Conservation (phyloP, 2,329 filamentous ascomycete genomes). For the Epicoccum sorghinum region DNA sequence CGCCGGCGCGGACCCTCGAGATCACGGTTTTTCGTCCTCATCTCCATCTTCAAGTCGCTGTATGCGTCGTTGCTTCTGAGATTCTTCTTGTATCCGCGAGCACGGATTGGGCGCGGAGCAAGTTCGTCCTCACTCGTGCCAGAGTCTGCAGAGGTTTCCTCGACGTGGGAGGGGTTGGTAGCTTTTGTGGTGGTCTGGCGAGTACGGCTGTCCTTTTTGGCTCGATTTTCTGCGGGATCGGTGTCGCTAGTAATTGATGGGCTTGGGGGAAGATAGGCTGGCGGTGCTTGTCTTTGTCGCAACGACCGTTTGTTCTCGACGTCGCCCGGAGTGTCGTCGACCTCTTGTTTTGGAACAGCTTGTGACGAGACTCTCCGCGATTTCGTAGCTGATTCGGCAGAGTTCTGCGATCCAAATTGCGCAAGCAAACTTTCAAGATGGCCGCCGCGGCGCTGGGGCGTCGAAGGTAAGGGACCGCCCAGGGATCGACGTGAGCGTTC, state of each 20-base stretch:
- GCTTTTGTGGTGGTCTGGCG: not conserved
- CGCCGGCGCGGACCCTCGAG: conserved; percentile 29
- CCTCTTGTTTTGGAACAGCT: conserved; percentile 4
- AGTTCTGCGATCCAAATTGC: conserved; percentile 38
- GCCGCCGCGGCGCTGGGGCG: conserved; percentile 33
- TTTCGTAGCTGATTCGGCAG: conserved; percentile 41
- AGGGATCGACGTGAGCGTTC: conserved; percentile 21
- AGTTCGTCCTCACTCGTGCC: conserved; percentile 36
- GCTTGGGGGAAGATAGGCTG: conserved; percentile 11
- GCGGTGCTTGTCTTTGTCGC: conserved; percentile 4
- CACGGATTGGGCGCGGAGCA: conserved; percentile 17
- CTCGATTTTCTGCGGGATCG: not conserved
- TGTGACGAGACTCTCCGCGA: conserved; percentile 26
- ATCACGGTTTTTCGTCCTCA: conserved; percentile 22
- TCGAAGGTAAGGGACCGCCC: conserved; percentile 29
- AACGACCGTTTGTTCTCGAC: conserved; percentile 18
- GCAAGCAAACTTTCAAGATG: conserved; percentile 33
- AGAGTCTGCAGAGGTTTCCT: not conserved
- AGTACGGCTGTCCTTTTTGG: not conserved
- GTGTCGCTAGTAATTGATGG: conserved; percentile 2
- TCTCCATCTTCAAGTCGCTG: conserved; percentile 44
- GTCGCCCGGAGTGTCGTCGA: not conserved
- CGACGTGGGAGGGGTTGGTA: not conserved
- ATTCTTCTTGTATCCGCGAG: conserved; percentile 19
- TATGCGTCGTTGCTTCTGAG: conserved; percentile 18